Evolutionary conservation across 192 early-diverging fungal species (phyloP).

Genomic region (Coemansia sp.): DNA sequence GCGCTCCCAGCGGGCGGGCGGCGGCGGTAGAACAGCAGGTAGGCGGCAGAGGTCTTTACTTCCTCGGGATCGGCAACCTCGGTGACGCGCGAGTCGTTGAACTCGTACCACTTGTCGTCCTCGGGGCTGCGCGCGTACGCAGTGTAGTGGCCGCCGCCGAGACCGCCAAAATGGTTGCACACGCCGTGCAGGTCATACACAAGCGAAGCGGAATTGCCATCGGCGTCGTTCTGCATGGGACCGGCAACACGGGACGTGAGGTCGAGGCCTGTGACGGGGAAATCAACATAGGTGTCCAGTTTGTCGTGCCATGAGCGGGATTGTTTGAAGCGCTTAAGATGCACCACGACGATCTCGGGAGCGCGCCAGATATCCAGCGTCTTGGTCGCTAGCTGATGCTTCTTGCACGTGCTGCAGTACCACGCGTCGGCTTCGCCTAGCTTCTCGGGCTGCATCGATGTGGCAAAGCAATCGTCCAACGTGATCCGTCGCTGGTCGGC

Average conservation of each 20-base stretch:
- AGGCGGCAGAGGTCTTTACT: constrained; percentile 42
- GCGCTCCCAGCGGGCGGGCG: constrained; percentile 6
- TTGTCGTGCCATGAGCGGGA: constrained; percentile 69
- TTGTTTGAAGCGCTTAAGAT: constrained; percentile 79
- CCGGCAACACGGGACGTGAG: constrained; percentile 56
- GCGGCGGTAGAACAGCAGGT: constrained; percentile 55
- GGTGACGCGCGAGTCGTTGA: constrained; percentile 72
- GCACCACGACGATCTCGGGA: constrained; percentile 78
- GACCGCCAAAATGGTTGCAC: constrained; percentile 80
- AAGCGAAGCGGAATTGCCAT: neutral
- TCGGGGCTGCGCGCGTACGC: constrained; percentile 71
- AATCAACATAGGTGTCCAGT: constrained; percentile 71
- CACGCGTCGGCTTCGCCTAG: constrained; percentile 73
- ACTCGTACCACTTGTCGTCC: constrained; percentile 75
- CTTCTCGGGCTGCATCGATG: constrained; percentile 73
- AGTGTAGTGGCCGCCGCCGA: constrained; percentile 86
- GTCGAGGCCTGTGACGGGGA: constrained; percentile 66
- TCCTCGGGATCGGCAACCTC: constrained; percentile 22
- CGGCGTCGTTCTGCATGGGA: constrained; percentile 18
- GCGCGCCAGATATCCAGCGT: constrained; percentile 77
- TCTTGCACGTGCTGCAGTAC: constrained; percentile 78
- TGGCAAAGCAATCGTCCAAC: constrained; percentile 68
- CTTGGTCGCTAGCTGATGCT: constrained; percentile 76
- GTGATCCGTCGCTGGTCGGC: constrained; percentile 43
- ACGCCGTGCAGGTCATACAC: constrained; percentile 76